Evolutionary conservation across 106 monocot species (phyloP).

Genomic region (Hemerocallis citrina): DNA sequence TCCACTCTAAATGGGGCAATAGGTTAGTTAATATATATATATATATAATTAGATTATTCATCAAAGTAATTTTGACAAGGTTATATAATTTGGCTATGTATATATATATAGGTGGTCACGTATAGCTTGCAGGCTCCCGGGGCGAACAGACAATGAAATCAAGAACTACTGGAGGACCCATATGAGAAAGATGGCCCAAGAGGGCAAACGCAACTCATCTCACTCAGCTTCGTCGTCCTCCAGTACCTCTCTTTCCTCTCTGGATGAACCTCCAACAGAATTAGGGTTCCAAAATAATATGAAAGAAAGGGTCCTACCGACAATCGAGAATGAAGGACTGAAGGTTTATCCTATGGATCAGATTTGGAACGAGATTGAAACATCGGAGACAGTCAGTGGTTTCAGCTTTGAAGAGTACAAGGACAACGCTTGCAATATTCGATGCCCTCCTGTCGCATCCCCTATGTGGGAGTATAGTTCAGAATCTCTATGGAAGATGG

Average conservation of each 20-base stretch:
- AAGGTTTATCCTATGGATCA: constrained; percentile 30
- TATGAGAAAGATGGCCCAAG: constrained; percentile 41
- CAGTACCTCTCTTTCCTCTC: constrained; percentile 2
- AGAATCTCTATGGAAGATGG: constrained; percentile 26
- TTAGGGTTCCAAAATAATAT: not conserved
- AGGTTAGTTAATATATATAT: too few species aligned
- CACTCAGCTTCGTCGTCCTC: constrained; percentile 10
- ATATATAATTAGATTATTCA: too few species aligned
- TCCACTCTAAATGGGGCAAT: constrained; percentile 47
- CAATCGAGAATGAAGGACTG: constrained; percentile 3
- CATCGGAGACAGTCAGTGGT: constrained; percentile 7
- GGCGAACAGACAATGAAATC: constrained; percentile 50
- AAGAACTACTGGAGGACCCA: constrained; percentile 58
- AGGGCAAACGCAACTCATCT: constrained; percentile 7
- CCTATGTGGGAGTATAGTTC: constrained; percentile 17
- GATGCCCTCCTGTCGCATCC: not conserved
- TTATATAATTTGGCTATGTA: too few species aligned
- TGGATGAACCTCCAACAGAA: not conserved
- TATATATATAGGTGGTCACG: constrained; percentile 35
- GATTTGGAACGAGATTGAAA: constrained; percentile 32
- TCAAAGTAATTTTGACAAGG: too few species aligned
- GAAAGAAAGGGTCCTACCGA: not conserved
- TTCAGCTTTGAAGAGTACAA: constrained; percentile 14
- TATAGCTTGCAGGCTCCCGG: constrained; percentile 39
- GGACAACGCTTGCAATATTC: constrained; percentile 2